These are phyloP conservation scores for Stentor coeruleus DNA, from an alignment of 73 alveolate species.

Conservation along the genomic window DNA sequence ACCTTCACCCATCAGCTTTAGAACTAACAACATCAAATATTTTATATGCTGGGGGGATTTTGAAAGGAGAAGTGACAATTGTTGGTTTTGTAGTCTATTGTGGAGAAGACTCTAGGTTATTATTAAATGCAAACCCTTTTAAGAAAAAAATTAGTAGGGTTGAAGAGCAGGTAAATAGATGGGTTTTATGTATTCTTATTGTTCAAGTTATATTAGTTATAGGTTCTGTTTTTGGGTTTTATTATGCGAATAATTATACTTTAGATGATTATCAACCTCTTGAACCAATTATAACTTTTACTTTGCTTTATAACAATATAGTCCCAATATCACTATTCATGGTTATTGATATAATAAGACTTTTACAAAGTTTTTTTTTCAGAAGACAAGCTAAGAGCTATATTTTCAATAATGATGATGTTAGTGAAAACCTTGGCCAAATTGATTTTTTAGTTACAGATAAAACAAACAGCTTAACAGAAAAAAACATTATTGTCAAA, in stretches of 20 bases:
- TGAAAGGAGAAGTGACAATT: constrained; percentile 43
- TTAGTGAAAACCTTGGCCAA: constrained; percentile 41
- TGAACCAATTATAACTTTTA: too few relatives aligned
- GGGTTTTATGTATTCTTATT: constrained; percentile 26
- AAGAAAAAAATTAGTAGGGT: constrained; percentile 36
- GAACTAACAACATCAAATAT: constrained; percentile 26
- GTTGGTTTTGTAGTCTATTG: constrained; percentile 49
- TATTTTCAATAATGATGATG: constrained; percentile 25
- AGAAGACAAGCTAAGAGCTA: not conserved
- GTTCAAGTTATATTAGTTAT: constrained; percentile 31
- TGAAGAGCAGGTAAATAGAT: constrained; percentile 40
- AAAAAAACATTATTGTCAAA: constrained; percentile 9
- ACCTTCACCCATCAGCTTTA: not conserved
- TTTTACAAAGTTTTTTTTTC: constrained; percentile 35
- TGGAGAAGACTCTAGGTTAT: constrained; percentile 40
- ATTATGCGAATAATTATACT: too few relatives aligned
- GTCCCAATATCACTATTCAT: constrained; percentile 47
- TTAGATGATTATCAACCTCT: too few relatives aligned
- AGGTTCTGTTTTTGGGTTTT: too few relatives aligned
- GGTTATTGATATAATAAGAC: constrained; percentile 41
- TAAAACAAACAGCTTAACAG: constrained; percentile 35
- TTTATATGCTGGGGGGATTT: constrained; percentile 39
- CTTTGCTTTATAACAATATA: constrained; percentile 36
- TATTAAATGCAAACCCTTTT: constrained; percentile 35
- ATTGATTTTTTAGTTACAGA: constrained; percentile 38